A percentile compares a stretch with the other conserved stretches of the same genome.
These are phyloP conservation scores for Globisporangium alternatum DNA, from an alignment of 352 stramenopile genomes.

Conservation along the genomic window DNA sequence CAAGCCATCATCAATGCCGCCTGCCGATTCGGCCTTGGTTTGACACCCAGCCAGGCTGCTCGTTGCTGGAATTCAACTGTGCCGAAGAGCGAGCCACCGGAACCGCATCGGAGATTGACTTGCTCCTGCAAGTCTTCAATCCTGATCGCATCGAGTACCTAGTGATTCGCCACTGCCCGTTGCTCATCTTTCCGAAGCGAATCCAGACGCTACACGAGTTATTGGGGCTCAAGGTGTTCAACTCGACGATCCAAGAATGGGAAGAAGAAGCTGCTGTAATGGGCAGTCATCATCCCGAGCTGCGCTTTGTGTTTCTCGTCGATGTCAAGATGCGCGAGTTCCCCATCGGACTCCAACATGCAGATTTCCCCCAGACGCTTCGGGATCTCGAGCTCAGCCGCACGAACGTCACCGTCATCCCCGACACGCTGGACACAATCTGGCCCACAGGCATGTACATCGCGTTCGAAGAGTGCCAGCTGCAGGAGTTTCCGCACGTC, in stretches of 20 bases:
- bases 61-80: constrained; percentile 29
- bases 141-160: constrained; percentile 19
- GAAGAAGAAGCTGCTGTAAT: constrained; percentile 8
- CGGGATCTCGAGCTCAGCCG: constrained; percentile 14
- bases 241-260: constrained; percentile 30
- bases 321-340: constrained; percentile 15
- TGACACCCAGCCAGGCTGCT: constrained; percentile 18
- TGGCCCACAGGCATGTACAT: constrained; percentile 17
- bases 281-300: constrained; percentile 6
- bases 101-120: constrained; percentile 18
- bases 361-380: constrained; percentile 7
- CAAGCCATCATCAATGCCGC: constrained; percentile 15
- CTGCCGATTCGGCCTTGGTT: constrained; percentile 29
- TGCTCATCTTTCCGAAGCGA: constrained; percentile 15
- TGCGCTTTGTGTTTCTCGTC: constrained; percentile 17
- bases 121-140: constrained; percentile 16
- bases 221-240: constrained; percentile 28
- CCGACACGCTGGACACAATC: constrained; percentile 11
- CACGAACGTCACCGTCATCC: constrained; percentile 10
- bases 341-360: constrained; percentile 10
- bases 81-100: constrained; percentile 7
- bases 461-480: constrained; percentile 14
- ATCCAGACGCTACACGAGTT: constrained; percentile 20
- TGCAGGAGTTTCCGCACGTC: constrained; percentile 9
- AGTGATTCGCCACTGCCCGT: constrained; percentile 26